Evolutionary conservation across 108 stramenopile genomes (phyloP).

Genomic region (Craspedostauros australis): DNA sequence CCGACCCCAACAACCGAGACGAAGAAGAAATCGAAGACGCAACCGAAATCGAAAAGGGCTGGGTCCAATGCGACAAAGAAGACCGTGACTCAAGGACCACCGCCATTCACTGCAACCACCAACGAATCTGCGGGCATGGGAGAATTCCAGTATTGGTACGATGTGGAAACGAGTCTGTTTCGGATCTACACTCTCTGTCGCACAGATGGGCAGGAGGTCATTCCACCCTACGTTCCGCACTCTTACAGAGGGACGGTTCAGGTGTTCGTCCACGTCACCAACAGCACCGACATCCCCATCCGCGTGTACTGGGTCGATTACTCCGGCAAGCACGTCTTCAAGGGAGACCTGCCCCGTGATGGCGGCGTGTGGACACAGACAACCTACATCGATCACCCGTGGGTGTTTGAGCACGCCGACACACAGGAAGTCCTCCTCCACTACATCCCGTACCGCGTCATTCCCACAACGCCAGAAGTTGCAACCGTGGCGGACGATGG

Average conservation of each 20-base stretch:
- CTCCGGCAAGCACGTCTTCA: conserved; percentile 44
- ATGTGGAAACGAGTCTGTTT: conserved; percentile 56
- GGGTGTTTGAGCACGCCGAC: conserved; percentile 57
- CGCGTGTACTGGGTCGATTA: conserved; percentile 73
- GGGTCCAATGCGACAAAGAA: too few relatives aligned
- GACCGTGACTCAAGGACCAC: neutral
- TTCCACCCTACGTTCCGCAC: conserved; percentile 63
- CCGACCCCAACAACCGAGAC: too few relatives aligned
- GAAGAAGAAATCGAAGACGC: too few relatives aligned
- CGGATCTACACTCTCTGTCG: conserved; percentile 50
- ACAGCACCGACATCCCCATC: conserved; percentile 23
- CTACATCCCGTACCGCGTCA: conserved; percentile 65
- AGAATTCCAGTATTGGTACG: conserved; percentile 52
- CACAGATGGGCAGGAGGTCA: conserved; percentile 17
- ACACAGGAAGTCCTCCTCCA: conserved; percentile 32
- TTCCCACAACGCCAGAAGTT: conserved; percentile 33
- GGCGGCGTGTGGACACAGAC: conserved; percentile 27
- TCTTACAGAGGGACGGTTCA: conserved; percentile 55
- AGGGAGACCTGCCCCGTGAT: conserved; percentile 32
- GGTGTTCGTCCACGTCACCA: conserved; percentile 49
- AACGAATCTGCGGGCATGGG: conserved; percentile 50
- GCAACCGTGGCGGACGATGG: conserved; percentile 29
- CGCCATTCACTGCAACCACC: neutral
- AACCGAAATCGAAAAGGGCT: too few relatives aligned
- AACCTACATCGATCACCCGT: conserved; percentile 61